Base-by-base conservation (phyloP, 2,329 filamentous ascomycete species). In the Thielaviopsis musarum region DNA sequence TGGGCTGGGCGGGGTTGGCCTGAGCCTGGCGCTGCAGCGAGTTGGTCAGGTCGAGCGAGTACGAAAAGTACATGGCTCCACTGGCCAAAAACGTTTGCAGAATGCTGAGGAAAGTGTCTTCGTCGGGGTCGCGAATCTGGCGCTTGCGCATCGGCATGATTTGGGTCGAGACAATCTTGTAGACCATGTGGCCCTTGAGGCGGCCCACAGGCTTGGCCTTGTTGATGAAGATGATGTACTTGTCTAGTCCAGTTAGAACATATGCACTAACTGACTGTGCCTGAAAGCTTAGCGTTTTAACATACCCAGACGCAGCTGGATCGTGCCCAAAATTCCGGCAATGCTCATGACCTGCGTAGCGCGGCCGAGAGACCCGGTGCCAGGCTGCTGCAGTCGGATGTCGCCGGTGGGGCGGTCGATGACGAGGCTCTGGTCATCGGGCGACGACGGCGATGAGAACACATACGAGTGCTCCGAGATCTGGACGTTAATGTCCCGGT, bases 21-120 rank as follows among this genome's bases (percentile, higher is more conserved):
- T 91, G 83, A 3, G 91, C 84, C 70, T 97, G 93, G 64, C 93
- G 84, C 74, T 98, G 93, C 75, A 97, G 95, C 69, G 83, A 91
- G 76, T 95, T 98, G 66, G 93, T 98, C 64, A 98, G 80, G 72
- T 98, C 93, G 70, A 95, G 82, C 9, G 91, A 91, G 75, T 98
- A 98, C 60, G 93, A 97, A 68, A 96, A 98, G 78, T 95, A 97
- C 85, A 97, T 90, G 9, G 91, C 89, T 0, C 87, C 88, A 13
- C 81, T 84, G 70, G 87, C 86, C 66, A 98, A 79, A 63, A 93
- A 83, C 54, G 79, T 82, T 71, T 90, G 90, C 65, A 98, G 80
- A 58, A 97, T 78, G 56, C 77, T 73, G 59, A 97, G 79, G 71
- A 96, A 97, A 65, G 83, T 87, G 72, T 97, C 91, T 76, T 98